Evolutionary conservation across 2,329 filamentous ascomycete species (phyloP), one percentile per base, ranked within the genome.

Genomic region (Myrmaecium sp.): DNA sequence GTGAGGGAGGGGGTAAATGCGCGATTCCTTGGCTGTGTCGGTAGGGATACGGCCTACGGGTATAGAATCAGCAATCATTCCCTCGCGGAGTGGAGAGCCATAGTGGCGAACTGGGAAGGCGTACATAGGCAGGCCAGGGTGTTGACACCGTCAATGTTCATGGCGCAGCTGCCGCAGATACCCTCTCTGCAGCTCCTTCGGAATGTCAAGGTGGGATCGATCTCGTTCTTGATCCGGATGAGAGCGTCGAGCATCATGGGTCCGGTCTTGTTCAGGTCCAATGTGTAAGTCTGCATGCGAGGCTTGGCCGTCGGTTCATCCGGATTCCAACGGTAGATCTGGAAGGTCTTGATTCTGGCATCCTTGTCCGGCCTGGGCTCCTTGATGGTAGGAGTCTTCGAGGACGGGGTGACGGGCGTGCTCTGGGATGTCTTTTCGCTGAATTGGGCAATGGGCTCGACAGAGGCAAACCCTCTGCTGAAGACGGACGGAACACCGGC

Each of bases 91-190:
- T 13, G 8, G 8, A 8, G 8, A 24, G 22, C 13, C 22, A 13
- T 9, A n/a, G 11, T 1, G 7, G 4, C 23, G 14, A 11, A 23
- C 12, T 11, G 24, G 18, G 19, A n/a, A 17, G 5, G 73, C 78
- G 43, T 80, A 93, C 89, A 98, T 51, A 98, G 63, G 60, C 89
- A 98, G 41, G 89, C 89, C 46, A 98, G 62, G 31, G 89, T 98
- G 65, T 98, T 98, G 47, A 91, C 79, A 54, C 89, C 89, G 55
- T 95, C 91, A 54, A 98, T 95, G 67, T 98, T 98, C 89, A 98
- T 98, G 40, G 89, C 89, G 54, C 89, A 98, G 57, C 81, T 92
- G 41, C 89, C 89, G 52, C 89, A 98, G 48, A 98, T 98, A 43
- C 89, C 89, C 69, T 98, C 89, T 60, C 89, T 69, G 63, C 89